Conservation (phyloP, 768 basidiomycete genomes). For the Scleroderma citrinum region DNA sequence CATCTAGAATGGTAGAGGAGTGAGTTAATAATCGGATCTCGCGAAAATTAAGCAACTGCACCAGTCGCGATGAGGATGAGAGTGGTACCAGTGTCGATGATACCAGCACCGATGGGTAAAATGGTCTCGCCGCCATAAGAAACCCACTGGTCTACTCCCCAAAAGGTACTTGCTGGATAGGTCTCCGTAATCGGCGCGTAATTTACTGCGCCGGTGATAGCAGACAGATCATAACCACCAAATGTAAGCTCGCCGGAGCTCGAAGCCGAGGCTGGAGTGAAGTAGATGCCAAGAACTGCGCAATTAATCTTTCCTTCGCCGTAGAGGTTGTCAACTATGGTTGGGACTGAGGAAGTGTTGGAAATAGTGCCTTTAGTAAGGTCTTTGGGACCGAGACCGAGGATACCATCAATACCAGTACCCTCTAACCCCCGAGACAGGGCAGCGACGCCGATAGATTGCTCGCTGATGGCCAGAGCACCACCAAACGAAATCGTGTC, state of each 20-base stretch:
- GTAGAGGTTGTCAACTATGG: conserved; percentile 31
- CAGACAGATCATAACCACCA: conserved; percentile 17
- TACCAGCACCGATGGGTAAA: conserved; percentile 22
- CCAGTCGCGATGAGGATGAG: conserved; percentile 18
- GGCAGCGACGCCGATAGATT: conserved; percentile 35
- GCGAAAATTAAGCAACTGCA: neutral
- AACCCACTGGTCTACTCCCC: conserved; percentile 29
- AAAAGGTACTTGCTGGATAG: conserved; percentile 17
- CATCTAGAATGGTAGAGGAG: conserved; percentile 13
- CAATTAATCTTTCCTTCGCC: conserved; percentile 22
- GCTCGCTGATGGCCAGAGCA: conserved; percentile 15
- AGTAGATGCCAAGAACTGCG: conserved; percentile 29
- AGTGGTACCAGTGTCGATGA: conserved; percentile 30
- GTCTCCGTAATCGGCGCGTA: conserved; percentile 22
- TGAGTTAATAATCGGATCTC: neutral
- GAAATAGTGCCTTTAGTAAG: conserved; percentile 24
- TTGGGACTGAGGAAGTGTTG: conserved; percentile 17
- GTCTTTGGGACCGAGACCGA: conserved; percentile 30
- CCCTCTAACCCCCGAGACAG: conserved; percentile 15
- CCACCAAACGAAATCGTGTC: conserved; percentile 11
- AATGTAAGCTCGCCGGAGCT: conserved; percentile 22
- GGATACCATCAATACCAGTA: conserved; percentile 33
- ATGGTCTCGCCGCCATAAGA: conserved; percentile 20
- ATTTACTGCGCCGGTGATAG: conserved; percentile 8
- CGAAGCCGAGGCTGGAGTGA: conserved; percentile 18